These are phyloP conservation scores for Candida sanyiensis DNA, from an alignment of 805 yeast genomes.

Conservation along the genomic window DNA sequence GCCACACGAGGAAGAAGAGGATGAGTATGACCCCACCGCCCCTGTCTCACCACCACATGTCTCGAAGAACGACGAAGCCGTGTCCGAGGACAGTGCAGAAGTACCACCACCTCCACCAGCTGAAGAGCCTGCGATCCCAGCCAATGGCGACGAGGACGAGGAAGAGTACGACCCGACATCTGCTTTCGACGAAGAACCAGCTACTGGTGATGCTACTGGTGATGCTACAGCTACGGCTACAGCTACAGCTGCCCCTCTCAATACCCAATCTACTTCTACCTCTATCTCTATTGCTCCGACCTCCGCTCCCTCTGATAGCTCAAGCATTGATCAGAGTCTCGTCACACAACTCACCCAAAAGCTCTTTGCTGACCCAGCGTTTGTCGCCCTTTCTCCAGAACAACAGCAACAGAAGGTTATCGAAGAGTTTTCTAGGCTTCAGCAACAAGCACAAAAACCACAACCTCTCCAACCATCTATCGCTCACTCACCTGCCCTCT, in stretches of 20 bases:
- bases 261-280: conserved; percentile 4
- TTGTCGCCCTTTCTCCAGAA: conserved; percentile 29
- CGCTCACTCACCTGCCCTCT: background rate
- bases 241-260: conserved; percentile 1
- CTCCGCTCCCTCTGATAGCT: conserved; percentile 20
- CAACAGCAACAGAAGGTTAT: conserved; percentile 32
- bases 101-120: background rate
- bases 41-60: background rate
- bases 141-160: conserved; percentile 1
- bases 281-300: conserved; percentile 5
- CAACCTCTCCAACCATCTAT: conserved; percentile 10
- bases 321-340: conserved; percentile 9
- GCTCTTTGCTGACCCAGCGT: conserved; percentile 31
- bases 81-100: background rate
- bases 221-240: conserved; percentile 5
- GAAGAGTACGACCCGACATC: conserved; percentile 17
- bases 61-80: background rate
- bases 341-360: conserved; percentile 13
- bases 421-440: conserved; percentile 29
- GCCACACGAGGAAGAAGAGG: conserved; percentile 1
- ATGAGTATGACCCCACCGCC: conserved; percentile 14
- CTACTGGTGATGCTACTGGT: conserved; percentile 3
- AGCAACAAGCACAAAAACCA: conserved; percentile 2
- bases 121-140: no score
- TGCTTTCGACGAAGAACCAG: conserved; percentile 1